phyloP scores from a whole-genome alignment of 169 alveolate species.

The Plasmodium vivax region DNA sequence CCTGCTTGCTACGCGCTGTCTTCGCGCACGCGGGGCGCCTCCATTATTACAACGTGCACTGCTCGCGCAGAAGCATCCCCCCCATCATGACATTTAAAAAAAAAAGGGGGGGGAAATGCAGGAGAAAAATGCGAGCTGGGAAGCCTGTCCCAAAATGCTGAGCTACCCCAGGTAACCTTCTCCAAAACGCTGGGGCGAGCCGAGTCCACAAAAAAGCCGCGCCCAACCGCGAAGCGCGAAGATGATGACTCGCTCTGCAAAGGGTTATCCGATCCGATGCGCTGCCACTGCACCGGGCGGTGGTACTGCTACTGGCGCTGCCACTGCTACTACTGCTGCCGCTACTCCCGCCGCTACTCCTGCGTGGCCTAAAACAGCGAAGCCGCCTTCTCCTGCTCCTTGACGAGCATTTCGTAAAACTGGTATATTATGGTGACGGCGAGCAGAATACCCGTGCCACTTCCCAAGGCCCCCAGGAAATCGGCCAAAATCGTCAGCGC shows the following conservation, averaged over 20 bases:
- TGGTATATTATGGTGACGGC: constrained; percentile 99
- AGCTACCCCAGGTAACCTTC: neutral
- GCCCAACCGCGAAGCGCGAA: neutral
- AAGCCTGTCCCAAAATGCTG: no score
- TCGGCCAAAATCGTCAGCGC: constrained; percentile 99
- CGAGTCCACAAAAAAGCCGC: neutral
- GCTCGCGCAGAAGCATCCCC: neutral
- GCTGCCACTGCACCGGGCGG: neutral
- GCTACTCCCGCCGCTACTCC: no score
- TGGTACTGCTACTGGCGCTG: neutral
- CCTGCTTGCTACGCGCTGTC: neutral
- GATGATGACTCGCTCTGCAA: neutral
- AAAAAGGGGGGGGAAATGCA: neutral
- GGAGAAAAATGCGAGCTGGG: neutral
- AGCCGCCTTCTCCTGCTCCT: constrained; percentile 95
- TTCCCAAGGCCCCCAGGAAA: constrained; percentile 99
- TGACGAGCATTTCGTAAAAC: constrained; percentile 97
- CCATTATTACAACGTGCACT: neutral
- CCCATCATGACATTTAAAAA: neutral
- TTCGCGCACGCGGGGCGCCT: neutral
- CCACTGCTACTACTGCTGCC: no score
- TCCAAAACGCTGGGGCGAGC: neutral
- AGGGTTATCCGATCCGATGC: neutral
- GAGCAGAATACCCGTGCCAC: constrained; percentile 98
- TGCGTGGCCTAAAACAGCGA: constrained; percentile 77